Evolutionary conservation across 2,329 filamentous ascomycete species (phyloP).

Genomic region (Penicillium glabrum): DNA sequence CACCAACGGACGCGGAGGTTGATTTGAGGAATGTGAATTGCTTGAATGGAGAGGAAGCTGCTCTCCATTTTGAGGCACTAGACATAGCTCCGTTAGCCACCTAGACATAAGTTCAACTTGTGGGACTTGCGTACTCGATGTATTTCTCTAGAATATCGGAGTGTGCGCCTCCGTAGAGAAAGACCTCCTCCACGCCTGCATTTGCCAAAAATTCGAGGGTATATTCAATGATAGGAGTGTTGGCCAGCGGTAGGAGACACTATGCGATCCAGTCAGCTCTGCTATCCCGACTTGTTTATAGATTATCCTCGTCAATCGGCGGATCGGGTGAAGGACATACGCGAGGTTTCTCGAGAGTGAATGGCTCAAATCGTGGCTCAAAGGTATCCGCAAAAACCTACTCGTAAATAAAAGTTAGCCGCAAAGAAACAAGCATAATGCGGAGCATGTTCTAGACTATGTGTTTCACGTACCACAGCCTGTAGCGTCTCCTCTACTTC

Average conservation of each 20-base stretch:
- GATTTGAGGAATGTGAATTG: conserved; percentile 83
- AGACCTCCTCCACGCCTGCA: conserved; percentile 92
- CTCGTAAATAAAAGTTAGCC: conserved; percentile 11
- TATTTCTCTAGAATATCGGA: conserved; percentile 85
- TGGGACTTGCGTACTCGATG: conserved; percentile 55
- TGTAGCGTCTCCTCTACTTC: conserved; percentile 63
- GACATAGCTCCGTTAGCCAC: conserved; percentile 11
- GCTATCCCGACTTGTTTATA: not conserved
- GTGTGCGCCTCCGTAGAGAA: conserved; percentile 86
- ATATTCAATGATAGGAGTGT: conserved; percentile 94
- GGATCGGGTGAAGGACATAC: conserved; percentile 51
- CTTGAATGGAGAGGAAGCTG: conserved; percentile 75
- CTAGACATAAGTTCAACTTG: not conserved
- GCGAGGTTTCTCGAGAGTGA: conserved; percentile 84
- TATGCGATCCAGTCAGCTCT: conserved; percentile 37
- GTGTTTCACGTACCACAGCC: conserved; percentile 55
- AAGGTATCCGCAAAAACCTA: conserved; percentile 92
- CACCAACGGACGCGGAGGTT: conserved; percentile 81
- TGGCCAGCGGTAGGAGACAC: conserved; percentile 91
- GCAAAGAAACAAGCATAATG: not conserved
- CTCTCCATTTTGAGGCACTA: conserved; percentile 70
- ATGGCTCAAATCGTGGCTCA: conserved; percentile 85
- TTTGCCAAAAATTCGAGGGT: conserved; percentile 94
- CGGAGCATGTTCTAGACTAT: not conserved
- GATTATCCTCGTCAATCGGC: not conserved